A percentile compares a stretch with the other conserved stretches of the same genome.
Conservation (phyloP, 225 moss, liverwort and hornwort genomes). For the Ulota crispa region DNA sequence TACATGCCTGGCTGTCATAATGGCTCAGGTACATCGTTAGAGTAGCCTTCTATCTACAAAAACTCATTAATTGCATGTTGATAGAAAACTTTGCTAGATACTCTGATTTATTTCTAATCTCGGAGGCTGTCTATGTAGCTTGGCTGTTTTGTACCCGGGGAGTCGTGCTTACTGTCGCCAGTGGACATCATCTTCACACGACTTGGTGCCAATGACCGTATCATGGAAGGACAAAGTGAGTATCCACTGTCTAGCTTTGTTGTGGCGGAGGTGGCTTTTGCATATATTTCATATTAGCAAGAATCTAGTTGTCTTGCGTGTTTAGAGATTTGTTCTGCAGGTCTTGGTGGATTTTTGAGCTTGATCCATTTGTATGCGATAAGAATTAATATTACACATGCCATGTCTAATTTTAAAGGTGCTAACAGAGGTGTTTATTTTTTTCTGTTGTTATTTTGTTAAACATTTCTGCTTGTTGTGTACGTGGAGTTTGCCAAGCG, state of each 20-base stretch:
- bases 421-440: not conserved
- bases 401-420: not conserved
- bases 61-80: not conserved
- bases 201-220: constrained; percentile 87
- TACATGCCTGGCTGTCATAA: constrained; percentile 85
- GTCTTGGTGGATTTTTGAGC: constrained; percentile 2
- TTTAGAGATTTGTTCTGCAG: not conserved
- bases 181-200: constrained; percentile 94
- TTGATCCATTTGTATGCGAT: not conserved
- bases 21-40: constrained; percentile 66
- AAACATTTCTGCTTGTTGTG: not conserved
- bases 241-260: constrained; percentile 6
- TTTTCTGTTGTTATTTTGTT: not conserved
- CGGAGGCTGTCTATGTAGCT: constrained; percentile 53
- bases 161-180: constrained; percentile 66
- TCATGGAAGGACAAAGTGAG: constrained; percentile 89
- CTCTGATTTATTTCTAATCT: constrained; percentile 14
- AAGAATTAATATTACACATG: not conserved
- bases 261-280: not conserved
- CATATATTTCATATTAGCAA: not conserved
- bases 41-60: not conserved
- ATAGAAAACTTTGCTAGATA: not conserved
- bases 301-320: not conserved
- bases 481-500: constrained; percentile 6
- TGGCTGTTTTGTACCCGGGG: constrained; percentile 82